Conservation (phyloP, 352 stramenopile species). For the Globisporangium polare region DNA sequence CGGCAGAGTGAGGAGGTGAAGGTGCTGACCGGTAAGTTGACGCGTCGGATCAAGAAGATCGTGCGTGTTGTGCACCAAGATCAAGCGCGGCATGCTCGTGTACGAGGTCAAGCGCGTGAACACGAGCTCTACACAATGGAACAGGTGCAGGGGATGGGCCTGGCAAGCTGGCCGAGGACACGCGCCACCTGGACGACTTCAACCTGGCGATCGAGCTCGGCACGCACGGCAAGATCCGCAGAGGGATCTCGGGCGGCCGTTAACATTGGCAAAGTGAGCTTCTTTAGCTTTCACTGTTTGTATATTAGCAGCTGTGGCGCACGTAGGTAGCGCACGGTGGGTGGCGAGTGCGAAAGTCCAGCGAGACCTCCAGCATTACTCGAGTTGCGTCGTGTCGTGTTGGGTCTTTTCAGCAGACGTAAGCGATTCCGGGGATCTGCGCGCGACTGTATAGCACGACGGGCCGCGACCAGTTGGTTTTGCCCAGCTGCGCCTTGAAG, state of each 20-base stretch:
- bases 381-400: no score
- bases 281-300: no score
- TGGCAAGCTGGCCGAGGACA: conserved; percentile 53
- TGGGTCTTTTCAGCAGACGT: no score
- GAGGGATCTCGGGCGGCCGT: no score
- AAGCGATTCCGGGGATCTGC: conserved; percentile 40
- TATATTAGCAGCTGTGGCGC: no score
- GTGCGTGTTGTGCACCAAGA: conserved; percentile 85
- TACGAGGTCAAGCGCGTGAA: conserved; percentile 91
- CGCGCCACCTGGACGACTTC: conserved; percentile 76
- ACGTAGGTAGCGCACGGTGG: no score
- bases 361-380: no score
- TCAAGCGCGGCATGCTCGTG: conserved; percentile 68
- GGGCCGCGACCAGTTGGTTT: conserved; percentile 78
- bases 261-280: no score
- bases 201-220: conserved; percentile 65
- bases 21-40: conserved; percentile 86
- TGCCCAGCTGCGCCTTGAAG: conserved; percentile 57
- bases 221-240: conserved; percentile 76
- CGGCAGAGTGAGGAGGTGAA: conserved; percentile 91
- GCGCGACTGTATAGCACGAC: conserved; percentile 69
- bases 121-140: conserved; percentile 66
- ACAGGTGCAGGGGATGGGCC: conserved; percentile 67
- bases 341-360: no score
- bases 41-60: conserved; percentile 93